phyloP scores from a whole-genome alignment of 129 eudicot genomes.

The Logfia minima region DNA sequence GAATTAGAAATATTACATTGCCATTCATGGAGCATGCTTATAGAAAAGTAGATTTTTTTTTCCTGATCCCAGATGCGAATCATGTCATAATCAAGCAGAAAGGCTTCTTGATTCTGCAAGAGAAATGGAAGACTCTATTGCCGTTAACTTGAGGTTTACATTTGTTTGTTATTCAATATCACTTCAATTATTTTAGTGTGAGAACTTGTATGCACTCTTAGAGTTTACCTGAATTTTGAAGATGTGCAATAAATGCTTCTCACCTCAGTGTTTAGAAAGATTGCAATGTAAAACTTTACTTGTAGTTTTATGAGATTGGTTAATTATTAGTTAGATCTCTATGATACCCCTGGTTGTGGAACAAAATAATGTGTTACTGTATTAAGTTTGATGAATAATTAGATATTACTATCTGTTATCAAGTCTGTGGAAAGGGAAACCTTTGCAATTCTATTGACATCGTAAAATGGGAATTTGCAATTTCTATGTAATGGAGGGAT shows the following conservation, averaged over 20 bases:
- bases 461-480: not conserved
- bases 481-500: not conserved
- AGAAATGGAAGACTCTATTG: constrained; percentile 98
- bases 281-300: not conserved
- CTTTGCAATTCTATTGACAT: not conserved
- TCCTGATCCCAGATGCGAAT: constrained; percentile 73
- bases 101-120: constrained; percentile 98
- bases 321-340: not conserved
- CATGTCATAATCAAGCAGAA: constrained; percentile 98
- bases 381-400: too few species aligned
- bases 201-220: not conserved
- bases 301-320: not conserved
- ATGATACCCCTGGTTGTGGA: not conserved
- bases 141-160: constrained; percentile 89
- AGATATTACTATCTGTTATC: not conserved
- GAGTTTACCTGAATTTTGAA: not conserved
- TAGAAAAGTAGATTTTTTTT: not conserved
- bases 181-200: not conserved
- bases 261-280: not conserved
- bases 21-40: not conserved
- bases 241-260: not conserved
- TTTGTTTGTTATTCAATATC: not conserved
- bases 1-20: not conserved
- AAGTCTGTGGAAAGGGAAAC: not conserved
- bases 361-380: not conserved